Conservation (phyloP, 1,284 basidiomycete genomes). For the Pisolithus thermaeus region DNA sequence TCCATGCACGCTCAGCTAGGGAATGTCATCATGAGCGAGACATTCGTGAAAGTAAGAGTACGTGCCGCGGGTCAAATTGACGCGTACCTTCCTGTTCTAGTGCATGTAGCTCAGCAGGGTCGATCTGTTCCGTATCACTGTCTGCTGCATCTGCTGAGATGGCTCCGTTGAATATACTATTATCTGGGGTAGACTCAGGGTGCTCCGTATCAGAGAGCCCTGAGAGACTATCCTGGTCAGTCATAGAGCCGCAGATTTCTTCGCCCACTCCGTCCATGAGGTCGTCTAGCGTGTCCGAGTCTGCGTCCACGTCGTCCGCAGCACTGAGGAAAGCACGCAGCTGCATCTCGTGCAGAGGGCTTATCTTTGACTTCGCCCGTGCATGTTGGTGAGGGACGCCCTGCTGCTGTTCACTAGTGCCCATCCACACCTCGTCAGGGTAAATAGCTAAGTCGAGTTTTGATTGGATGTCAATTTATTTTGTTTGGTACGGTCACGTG, state of each 20-base stretch:
- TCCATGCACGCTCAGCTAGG: slow-evolving; percentile 47
- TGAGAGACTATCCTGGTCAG: slow-evolving; percentile 24
- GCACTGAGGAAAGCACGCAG: slow-evolving; percentile 60
- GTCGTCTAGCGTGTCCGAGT: slow-evolving; percentile 58
- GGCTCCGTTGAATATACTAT: slow-evolving; percentile 3
- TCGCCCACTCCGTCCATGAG: slow-evolving; percentile 43
- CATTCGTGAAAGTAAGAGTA: background rate
- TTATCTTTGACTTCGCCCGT: slow-evolving; percentile 15
- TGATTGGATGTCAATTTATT: slow-evolving; percentile 1
- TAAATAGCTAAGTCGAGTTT: background rate
- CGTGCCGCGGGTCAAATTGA: slow-evolving; percentile 2
- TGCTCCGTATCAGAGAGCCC: slow-evolving; percentile 24
- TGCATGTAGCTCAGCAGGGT: slow-evolving; percentile 30
- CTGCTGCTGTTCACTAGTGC: slow-evolving; percentile 13
- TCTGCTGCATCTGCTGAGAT: slow-evolving; percentile 14
- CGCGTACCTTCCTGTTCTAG: slow-evolving; percentile 40
- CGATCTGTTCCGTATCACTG: slow-evolving; percentile 27
- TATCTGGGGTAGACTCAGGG: slow-evolving; percentile 17
- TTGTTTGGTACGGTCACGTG: slow-evolving; percentile 5
- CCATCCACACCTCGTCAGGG: slow-evolving; percentile 18
- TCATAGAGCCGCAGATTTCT: slow-evolving; percentile 23
- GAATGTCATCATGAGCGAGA: slow-evolving; percentile 4
- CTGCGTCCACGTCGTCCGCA: slow-evolving; percentile 61
- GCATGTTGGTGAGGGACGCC: slow-evolving; percentile 13
- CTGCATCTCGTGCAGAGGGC: slow-evolving; percentile 36